These are phyloP conservation scores for Amanita phalloides DNA, from an alignment of 768 basidiomycete genomes.

Conservation along the genomic window DNA sequence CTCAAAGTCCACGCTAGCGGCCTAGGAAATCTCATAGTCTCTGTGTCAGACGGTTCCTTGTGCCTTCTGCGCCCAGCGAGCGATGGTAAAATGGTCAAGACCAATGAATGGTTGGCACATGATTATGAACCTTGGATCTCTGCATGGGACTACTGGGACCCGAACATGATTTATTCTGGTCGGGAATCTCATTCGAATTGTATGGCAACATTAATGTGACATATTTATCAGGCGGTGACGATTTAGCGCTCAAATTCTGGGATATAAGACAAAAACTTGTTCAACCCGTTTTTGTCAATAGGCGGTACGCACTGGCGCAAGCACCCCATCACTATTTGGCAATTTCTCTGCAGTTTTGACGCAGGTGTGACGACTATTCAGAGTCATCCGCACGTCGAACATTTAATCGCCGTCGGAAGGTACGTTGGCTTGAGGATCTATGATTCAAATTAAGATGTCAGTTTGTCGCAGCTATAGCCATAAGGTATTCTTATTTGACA, in stretches of 20 bases:
- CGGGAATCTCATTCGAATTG: constrained; percentile 6
- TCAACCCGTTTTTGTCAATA: constrained; percentile 60
- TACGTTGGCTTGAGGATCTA: constrained; percentile 15
- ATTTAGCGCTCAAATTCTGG: constrained; percentile 85
- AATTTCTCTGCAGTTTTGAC: constrained; percentile 51
- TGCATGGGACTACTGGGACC: constrained; percentile 84
- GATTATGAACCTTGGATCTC: constrained; percentile 93
- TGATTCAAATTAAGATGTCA: neutral
- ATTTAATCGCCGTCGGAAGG: constrained; percentile 89
- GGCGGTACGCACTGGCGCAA: constrained; percentile 32
- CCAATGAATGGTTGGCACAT: constrained; percentile 74
- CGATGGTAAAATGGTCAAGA: constrained; percentile 30
- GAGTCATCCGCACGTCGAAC: constrained; percentile 66
- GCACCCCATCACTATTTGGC: neutral
- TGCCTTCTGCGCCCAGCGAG: constrained; percentile 47
- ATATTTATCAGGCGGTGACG: constrained; percentile 69
- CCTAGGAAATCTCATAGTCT: constrained; percentile 58
- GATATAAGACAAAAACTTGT: constrained; percentile 61
- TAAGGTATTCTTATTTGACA: constrained; percentile 74
- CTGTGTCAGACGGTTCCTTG: constrained; percentile 72
- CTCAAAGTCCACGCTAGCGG: constrained; percentile 20
- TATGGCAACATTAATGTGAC: neutral
- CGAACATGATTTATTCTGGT: constrained; percentile 80
- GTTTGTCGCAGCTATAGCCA: constrained; percentile 61
- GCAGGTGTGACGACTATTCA: constrained; percentile 91